Base-by-base conservation (phyloP, 768 basidiomycete species). In the Melanogaster broomeanus region DNA sequence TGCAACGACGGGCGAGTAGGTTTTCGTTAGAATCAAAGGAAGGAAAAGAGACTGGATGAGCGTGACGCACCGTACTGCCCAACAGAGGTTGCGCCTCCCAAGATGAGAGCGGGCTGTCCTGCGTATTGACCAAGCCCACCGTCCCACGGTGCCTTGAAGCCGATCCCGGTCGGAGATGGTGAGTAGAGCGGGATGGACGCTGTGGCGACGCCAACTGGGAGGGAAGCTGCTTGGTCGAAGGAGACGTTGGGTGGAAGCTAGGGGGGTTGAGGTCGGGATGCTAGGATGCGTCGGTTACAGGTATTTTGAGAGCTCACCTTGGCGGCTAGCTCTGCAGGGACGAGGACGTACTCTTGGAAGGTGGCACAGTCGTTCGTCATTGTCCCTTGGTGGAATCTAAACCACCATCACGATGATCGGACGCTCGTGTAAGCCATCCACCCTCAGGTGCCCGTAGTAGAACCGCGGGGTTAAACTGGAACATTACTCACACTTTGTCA, bases 61-160 rank as follows among this genome's bases (percentile, higher is more conserved):
- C 4, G 9, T 4, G 22, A 52, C 58, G 18, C 40, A 74, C 74
- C 71, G 18, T 56, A 68, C 55, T 76, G 72, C 15, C 75, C 76
- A 13, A 75, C 61, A 6, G 68, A 69, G 15, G 62, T 51, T 7
- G 72, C 60, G 7, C 75, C 76, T 25, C 74, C 76, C 3, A 75
- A 22, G 13, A 77, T 60, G 16, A 77, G 22, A 5, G 63, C 47
- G 6, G 74, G 65, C 43, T 72, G 66, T 21, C 68, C 67, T 18
- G 58, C 45, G 46, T 64, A 67, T 37, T 62, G 63, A 16, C 59
- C 69, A 3, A 62, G 60, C 2, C 67, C 70, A n/a, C 58, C 67
- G 18, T 62, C 57, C 65, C 72, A 74, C 12, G 71, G 72, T 38
- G 69, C 60, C 25, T 54, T 53, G 25, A 71, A 52, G 3, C 61